Evolutionary conservation across 2,329 filamentous ascomycete genomes (phyloP).

Genomic region (Zasmidium cellare): DNA sequence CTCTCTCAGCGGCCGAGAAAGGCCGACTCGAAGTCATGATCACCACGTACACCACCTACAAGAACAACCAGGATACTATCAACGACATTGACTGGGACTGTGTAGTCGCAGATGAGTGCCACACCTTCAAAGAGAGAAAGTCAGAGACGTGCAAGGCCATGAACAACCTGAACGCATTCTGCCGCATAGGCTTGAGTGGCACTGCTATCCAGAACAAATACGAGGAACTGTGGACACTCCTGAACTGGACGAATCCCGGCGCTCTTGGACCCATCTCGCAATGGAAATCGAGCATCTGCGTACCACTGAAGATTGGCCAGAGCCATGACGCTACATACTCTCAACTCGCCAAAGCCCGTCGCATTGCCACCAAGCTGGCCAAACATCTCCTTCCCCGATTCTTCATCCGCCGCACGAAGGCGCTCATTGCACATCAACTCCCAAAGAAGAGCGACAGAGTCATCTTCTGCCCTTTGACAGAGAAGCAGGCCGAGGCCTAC

Average conservation of each 20-base stretch:
- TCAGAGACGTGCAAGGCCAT: conserved; percentile 82
- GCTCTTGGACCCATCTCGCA: conserved; percentile 64
- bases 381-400: conserved; percentile 85
- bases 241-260: conserved; percentile 96
- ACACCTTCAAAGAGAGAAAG: conserved; percentile 76
- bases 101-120: conserved; percentile 91
- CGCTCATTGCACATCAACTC: conserved; percentile 84
- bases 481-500: conserved; percentile 79
- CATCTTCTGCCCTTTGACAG: conserved; percentile 89
- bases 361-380: conserved; percentile 80
- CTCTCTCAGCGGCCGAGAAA: conserved; percentile 60
- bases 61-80: conserved; percentile 70
- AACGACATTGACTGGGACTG: conserved; percentile 92
- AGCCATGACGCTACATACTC: conserved; percentile 85
- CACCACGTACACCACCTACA: conserved; percentile 89
- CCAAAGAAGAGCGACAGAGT: conserved; percentile 94
- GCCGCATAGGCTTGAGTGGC: conserved; percentile 87
- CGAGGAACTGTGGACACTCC: conserved; percentile 90
- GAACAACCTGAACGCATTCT: conserved; percentile 86
- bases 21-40: conserved; percentile 88
- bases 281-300: conserved; percentile 77
- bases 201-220: conserved; percentile 98
- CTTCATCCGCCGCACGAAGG: conserved; percentile 91
- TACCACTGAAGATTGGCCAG: conserved; percentile 82
- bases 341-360: conserved; percentile 77